Evolutionary conservation across 192 early-diverging fungal species (phyloP).

Genomic region (Chytriomyces confervae): DNA sequence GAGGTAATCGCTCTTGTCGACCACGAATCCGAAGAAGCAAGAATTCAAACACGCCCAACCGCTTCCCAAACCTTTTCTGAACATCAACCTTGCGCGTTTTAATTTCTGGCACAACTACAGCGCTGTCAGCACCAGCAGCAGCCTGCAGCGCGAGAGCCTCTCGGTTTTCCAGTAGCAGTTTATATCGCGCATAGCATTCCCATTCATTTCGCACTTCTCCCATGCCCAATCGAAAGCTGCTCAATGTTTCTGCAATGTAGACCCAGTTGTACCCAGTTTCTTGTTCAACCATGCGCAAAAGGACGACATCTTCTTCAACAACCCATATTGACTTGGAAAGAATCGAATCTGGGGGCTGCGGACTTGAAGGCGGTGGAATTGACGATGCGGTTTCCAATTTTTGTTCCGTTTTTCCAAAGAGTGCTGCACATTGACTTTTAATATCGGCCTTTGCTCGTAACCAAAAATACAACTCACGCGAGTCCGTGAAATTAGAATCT

Average conservation of each 20-base stretch:
- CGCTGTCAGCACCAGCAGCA: not conserved
- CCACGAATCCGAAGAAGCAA: conserved; percentile 25
- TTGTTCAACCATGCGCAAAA: conserved; percentile 56
- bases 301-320: conserved; percentile 51
- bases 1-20: conserved; percentile 19
- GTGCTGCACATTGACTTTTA: not conserved
- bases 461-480: conserved; percentile 11
- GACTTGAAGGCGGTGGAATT: conserved; percentile 2
- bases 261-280: conserved; percentile 72
- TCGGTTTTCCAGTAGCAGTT: conserved; percentile 41
- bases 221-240: conserved; percentile 52
- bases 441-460: not conserved
- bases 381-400: not conserved
- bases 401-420: conserved; percentile 12
- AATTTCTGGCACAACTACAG: not conserved
- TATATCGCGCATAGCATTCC: conserved; percentile 68
- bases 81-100: conserved; percentile 11
- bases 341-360: not conserved
- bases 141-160: not conserved
- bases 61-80: conserved; percentile 22
- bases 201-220: conserved; percentile 63
- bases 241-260: conserved; percentile 67
- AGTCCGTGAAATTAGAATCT: not conserved
- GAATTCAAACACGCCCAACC: conserved; percentile 36
- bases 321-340: conserved; percentile 44